Base-by-base conservation (phyloP, 441 rosid genomes). In the Brassica balearica region DNA sequence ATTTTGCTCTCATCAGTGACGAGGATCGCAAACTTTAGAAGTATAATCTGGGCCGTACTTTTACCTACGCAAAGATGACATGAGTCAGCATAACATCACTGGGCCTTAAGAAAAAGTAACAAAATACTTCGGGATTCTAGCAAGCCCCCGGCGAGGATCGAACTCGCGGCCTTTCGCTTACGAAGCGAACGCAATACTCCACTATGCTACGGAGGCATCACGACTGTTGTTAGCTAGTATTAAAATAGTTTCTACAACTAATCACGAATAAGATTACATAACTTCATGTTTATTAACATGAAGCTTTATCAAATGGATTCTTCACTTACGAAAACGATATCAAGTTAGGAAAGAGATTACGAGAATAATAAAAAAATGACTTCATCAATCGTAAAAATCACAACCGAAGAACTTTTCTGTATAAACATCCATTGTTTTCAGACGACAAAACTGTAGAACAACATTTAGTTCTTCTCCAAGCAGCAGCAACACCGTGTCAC, bases 171-270 rank as follows among this genome's bases (percentile, higher is more conserved):
- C 98, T 92, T 90, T 94, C 95, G 89, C 97, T 94, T 91, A 92
- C 97, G 93, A 91, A 94, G 98, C 91, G 94, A 94, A 94, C 95
- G 94, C 98, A 94, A 90, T 94, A 90, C 98, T n/a, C n/a, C 98
- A 94, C 95, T 91, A 91, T 93, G 95, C 92, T 91, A 91, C 89
- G 89, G 90, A 92, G 88, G 88, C 88, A 2, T 65, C 34, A 20
- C 71, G 9, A 2, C 19, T 0, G 0, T 0, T 1, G 0, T 5
- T 6, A 6, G 5, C 38, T 3, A 23, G 0, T 23, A 12, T 0
- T 0, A 6, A 0, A 0, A 25, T 1, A 62, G n/a, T 6, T 25
- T 1, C 63, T 5, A 3, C 4, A 4, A 19, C 29, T 3, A 9
- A 4, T 6, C n/a, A 5, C 10, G 41, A 34, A 7, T 34, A 34